Evolutionary conservation across 2,329 filamentous ascomycete genomes (phyloP).

Genomic region (Epichloe coenophiala): DNA sequence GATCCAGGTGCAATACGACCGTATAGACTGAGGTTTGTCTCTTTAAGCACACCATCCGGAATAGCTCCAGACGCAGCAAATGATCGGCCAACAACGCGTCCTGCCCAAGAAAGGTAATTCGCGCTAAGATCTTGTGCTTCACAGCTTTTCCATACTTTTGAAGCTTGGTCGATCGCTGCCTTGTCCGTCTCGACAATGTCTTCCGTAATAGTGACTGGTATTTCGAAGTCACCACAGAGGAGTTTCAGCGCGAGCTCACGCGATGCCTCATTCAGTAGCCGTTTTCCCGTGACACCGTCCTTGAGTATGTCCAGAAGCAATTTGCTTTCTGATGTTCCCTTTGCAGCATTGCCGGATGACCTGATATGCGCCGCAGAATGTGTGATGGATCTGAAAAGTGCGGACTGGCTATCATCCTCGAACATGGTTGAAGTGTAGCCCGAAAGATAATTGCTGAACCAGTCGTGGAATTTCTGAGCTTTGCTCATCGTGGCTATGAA

Average conservation of each 20-base stretch:
- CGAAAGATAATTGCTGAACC: constrained; percentile 60
- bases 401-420: constrained; percentile 31
- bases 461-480: constrained; percentile 61
- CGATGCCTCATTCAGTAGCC: constrained; percentile 57
- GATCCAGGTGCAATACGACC: constrained; percentile 31
- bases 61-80: constrained; percentile 66
- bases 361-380: constrained; percentile 54
- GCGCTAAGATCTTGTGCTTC: constrained; percentile 47
- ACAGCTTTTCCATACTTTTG: constrained; percentile 66
- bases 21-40: constrained; percentile 42
- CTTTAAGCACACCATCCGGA: constrained; percentile 43
- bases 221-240: constrained; percentile 62
- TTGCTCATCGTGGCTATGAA: constrained; percentile 65
- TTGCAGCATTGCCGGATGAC: constrained; percentile 54
- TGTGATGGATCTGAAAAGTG: constrained; percentile 54
- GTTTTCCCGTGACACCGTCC: constrained; percentile 49
- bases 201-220: constrained; percentile 27
- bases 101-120: constrained; percentile 73
- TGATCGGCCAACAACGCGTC: constrained; percentile 67
- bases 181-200: constrained; percentile 59
- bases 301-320: constrained; percentile 68
- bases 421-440: constrained; percentile 44
- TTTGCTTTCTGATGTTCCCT: constrained; percentile 61
- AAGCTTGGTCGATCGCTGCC: constrained; percentile 46
- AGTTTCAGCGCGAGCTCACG: constrained; percentile 56